Conservation (phyloP, 257 asterid genomes). For the Ilex asprella region DNA sequence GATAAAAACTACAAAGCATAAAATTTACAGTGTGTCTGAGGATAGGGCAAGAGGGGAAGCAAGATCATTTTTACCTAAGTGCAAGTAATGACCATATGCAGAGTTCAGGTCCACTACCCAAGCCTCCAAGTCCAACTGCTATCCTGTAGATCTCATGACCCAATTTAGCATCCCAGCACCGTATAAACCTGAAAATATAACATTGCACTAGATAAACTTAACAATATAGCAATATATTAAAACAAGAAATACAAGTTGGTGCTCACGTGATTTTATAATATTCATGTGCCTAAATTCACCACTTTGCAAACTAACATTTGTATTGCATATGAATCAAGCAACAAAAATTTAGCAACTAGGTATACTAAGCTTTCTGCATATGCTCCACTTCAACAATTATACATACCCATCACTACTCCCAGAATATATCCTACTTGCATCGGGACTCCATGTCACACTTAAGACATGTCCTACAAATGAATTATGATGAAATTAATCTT, state of each 20-base stretch:
- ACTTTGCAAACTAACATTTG: too few species aligned
- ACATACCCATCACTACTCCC: too few species aligned
- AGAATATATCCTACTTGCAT: conserved; percentile 64
- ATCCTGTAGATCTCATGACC: conserved; percentile 69
- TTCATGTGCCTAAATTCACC: too few species aligned
- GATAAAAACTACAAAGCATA: not conserved
- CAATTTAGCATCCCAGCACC: conserved; percentile 80
- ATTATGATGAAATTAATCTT: conserved; percentile 7
- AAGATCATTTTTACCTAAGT: conserved; percentile 40
- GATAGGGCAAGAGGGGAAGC: not conserved
- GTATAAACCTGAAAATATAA: conserved; percentile 50
- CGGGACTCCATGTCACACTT: conserved; percentile 86
- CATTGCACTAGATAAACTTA: not conserved
- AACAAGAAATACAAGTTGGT: too few species aligned
- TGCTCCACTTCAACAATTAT: conserved; percentile 5
- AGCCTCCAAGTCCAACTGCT: conserved; percentile 74
- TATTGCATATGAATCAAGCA: not conserved
- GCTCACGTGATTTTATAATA: too few species aligned
- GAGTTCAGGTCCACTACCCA: conserved; percentile 58
- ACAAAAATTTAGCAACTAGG: conserved; percentile 5
- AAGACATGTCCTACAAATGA: conserved; percentile 52
- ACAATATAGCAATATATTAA: too few species aligned
- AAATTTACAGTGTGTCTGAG: not conserved
- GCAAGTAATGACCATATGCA: conserved; percentile 88
- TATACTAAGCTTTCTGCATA: not conserved